Percentiles rank a stretch among this genome's conserved stretches.
These are phyloP conservation scores for Chenopodium quinoa DNA, from an alignment of 148 eudicot genomes.

Conservation along the genomic window DNA sequence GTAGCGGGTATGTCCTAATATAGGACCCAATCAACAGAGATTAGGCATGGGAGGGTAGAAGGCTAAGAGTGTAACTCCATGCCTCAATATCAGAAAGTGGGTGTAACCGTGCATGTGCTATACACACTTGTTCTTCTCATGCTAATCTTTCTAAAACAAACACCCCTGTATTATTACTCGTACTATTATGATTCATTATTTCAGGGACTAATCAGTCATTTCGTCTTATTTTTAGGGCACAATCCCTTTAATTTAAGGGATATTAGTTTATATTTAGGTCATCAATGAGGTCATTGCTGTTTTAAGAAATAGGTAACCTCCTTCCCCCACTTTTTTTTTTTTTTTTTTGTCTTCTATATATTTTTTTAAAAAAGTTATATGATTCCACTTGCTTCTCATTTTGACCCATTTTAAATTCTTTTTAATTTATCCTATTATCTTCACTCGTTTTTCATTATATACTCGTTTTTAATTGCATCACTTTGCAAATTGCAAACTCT, in stretches of 20 bases:
- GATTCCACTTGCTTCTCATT: no score
- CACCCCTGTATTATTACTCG: neutral
- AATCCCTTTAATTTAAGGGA: neutral
- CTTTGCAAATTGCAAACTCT: no score
- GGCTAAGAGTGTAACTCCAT: constrained; percentile 1
- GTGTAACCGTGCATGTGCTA: constrained; percentile 34
- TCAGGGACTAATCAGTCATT: neutral
- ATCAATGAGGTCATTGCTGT: neutral
- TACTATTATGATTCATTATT: neutral
- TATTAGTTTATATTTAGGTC: neutral
- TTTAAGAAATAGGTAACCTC: neutral
- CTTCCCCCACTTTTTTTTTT: no score
- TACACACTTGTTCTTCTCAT: constrained; percentile 17
- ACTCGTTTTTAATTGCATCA: no score
- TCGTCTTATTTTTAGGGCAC: neutral
- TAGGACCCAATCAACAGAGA: constrained; percentile 1
- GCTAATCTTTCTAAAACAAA: neutral
- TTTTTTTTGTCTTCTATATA: no score
- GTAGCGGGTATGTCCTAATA: neutral
- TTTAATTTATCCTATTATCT: no score
- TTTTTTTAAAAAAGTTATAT: no score
- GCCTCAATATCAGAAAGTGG: constrained; percentile 25
- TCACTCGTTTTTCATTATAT: no score
- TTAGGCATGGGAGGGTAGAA: neutral
- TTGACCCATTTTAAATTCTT: no score